A percentile compares a stretch with the other conserved stretches of the same genome.
These are phyloP conservation scores for Guadua angustifolia DNA, from an alignment of 176 grass and related monocot genomes.

Conservation along the genomic window DNA sequence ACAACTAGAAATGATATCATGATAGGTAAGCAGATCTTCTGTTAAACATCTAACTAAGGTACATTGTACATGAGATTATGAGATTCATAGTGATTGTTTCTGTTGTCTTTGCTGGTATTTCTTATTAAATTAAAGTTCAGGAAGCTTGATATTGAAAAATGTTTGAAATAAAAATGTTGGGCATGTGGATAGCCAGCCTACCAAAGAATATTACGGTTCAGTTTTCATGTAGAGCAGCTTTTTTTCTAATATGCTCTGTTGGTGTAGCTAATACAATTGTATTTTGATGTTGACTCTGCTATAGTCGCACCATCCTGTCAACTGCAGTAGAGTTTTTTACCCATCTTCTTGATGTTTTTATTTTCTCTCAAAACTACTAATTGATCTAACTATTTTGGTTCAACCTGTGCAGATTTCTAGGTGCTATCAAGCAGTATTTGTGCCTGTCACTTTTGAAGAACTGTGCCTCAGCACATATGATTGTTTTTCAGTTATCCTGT, in stretches of 20 bases:
- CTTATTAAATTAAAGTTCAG: not conserved
- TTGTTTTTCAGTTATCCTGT: slow-evolving; percentile 99
- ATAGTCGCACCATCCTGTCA: not conserved
- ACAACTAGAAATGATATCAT: too few species aligned
- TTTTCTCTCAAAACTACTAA: slow-evolving; percentile 18
- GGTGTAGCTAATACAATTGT: slow-evolving; percentile 5
- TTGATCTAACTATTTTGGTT: slow-evolving; percentile 51
- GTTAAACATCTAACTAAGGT: slow-evolving; percentile 5
- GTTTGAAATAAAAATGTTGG: not conserved
- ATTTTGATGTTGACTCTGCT: slow-evolving; percentile 17
- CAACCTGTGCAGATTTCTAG: slow-evolving; percentile 84
- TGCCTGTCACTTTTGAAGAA: slow-evolving; percentile 98
- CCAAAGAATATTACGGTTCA: slow-evolving; percentile 18
- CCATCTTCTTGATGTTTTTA: slow-evolving; percentile 31
- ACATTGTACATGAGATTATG: slow-evolving; percentile 19
- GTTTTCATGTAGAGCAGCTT: slow-evolving; percentile 29
- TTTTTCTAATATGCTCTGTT: slow-evolving; percentile 8
- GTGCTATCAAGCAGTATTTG: slow-evolving; percentile 97
- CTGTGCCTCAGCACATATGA: slow-evolving; percentile 93
- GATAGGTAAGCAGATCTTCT: slow-evolving; percentile 4
- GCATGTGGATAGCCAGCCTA: slow-evolving; percentile 10
- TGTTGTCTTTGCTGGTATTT: not conserved
- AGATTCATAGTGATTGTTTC: not conserved
- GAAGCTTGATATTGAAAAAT: slow-evolving; percentile 7
- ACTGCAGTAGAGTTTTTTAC: slow-evolving; percentile 1